These are phyloP conservation scores for Ascochyta clinopodiicola DNA, from an alignment of 2,329 filamentous ascomycete species.

Conservation along the genomic window DNA sequence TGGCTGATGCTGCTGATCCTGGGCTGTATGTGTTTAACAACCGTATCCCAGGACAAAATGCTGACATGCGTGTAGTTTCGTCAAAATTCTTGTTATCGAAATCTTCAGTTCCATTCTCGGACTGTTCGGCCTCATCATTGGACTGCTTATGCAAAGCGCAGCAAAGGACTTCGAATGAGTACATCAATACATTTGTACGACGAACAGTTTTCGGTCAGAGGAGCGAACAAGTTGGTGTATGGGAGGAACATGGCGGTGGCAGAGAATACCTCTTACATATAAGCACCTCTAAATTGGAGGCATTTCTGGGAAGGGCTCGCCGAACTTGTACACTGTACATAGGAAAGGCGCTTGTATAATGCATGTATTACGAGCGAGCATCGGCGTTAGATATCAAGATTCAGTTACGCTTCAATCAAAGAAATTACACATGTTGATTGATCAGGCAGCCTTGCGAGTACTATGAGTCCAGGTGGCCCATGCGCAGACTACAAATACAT, in stretches of 20 bases:
- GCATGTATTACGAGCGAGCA: slow-evolving; percentile 47
- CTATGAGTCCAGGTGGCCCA: slow-evolving; percentile 22
- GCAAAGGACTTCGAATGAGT: slow-evolving; percentile 71
- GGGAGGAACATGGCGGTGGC: neutral
- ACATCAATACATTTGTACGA: neutral
- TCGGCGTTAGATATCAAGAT: slow-evolving; percentile 35
- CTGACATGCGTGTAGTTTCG: slow-evolving; percentile 69
- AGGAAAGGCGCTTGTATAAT: slow-evolving; percentile 44
- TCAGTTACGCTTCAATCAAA: slow-evolving; percentile 11
- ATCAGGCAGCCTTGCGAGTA: slow-evolving; percentile 7
- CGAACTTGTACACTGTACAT: slow-evolving; percentile 40
- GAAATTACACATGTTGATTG: neutral
- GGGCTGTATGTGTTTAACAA: slow-evolving; percentile 71
- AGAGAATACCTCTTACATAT: slow-evolving; percentile 15
- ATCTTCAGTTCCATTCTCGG: slow-evolving; percentile 98
- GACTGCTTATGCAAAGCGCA: slow-evolving; percentile 85
- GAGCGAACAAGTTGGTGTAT: neutral
- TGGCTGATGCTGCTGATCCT: slow-evolving; percentile 93
- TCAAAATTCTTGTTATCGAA: slow-evolving; percentile 98
- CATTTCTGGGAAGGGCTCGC: slow-evolving; percentile 4
- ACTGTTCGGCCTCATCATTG: slow-evolving; percentile 94
- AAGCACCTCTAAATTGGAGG: slow-evolving; percentile 12
- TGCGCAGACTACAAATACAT: slow-evolving; percentile 21
- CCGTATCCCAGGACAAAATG: neutral
- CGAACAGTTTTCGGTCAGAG: neutral